Percentiles rank a stretch among this genome's conserved stretches.
Evolutionary conservation across 495 filamentous ascomycete genomes (phyloP).

Genomic region (Copromyces sp.): DNA sequence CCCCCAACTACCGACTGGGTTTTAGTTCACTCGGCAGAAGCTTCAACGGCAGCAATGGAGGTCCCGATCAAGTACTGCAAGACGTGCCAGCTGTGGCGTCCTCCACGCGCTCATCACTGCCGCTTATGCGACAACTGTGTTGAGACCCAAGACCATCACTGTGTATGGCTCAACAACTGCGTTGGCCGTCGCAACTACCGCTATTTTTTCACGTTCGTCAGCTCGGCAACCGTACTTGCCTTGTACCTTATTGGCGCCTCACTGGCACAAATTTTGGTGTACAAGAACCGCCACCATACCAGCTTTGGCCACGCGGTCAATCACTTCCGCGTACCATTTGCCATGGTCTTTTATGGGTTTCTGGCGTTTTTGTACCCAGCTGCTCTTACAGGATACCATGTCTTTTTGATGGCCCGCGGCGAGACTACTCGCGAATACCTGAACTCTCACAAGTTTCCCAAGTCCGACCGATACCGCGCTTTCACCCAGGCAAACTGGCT

Average conservation of each 20-base stretch:
- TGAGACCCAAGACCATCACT: constrained; percentile 97
- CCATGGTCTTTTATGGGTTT: constrained; percentile 76
- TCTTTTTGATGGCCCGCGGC: constrained; percentile 79
- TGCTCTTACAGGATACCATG: constrained; percentile 75
- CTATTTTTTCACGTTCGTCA: constrained; percentile 90
- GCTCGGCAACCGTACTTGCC: constrained; percentile 60
- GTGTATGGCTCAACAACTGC: constrained; percentile 98
- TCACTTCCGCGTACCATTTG: constrained; percentile 69
- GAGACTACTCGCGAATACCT: constrained; percentile 96
- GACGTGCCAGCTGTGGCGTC: constrained; percentile 93
- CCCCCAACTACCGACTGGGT: constrained; percentile 87
- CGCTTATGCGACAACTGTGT: constrained; percentile 94
- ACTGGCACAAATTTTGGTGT: constrained; percentile 69
- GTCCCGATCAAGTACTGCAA: constrained; percentile 97
- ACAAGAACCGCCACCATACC: constrained; percentile 46
- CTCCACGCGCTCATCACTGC: constrained; percentile 90
- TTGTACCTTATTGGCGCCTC: constrained; percentile 66
- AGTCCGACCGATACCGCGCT: constrained; percentile 81
- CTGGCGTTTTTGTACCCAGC: constrained; percentile 70
- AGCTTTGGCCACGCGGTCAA: constrained; percentile 58
- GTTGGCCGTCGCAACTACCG: constrained; percentile 96
- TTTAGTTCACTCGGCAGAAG: constrained; percentile 68
- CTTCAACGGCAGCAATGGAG: constrained; percentile 75
- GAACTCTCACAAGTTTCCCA: constrained; percentile 87
- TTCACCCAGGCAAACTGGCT: constrained; percentile 71